phyloP scores from a whole-genome alignment of 208 protist species.

The Crithidia expoeki region DNA sequence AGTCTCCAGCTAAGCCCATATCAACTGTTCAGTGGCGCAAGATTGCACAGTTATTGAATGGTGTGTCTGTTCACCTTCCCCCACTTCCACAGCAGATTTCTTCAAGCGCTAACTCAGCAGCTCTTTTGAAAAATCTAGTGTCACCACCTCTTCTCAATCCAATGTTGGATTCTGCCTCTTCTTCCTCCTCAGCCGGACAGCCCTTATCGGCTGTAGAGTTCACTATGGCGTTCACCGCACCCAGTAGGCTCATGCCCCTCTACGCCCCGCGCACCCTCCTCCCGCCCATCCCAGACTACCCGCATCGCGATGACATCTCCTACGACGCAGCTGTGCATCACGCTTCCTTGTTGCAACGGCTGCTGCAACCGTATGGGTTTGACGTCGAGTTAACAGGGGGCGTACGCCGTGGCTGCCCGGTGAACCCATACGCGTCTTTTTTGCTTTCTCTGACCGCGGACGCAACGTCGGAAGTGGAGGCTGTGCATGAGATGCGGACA shows the following conservation, averaged over 20 bases:
- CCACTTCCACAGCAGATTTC: not conserved
- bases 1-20: not conserved
- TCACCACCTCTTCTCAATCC: no score
- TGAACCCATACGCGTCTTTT: conserved; percentile 32
- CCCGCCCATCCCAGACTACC: conserved; percentile 5
- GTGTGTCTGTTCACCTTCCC: not conserved
- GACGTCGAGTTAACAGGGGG: conserved; percentile 47
- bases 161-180: no score
- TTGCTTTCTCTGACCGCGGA: conserved; percentile 44
- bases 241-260: conserved; percentile 34
- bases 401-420: conserved; percentile 58
- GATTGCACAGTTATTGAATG: not conserved
- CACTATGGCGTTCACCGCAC: conserved; percentile 19
- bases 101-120: no score
- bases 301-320: conserved; percentile 43
- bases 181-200: not conserved
- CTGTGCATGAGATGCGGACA: conserved; percentile 2
- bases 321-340: conserved; percentile 70
- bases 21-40: not conserved
- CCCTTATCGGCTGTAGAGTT: no score
- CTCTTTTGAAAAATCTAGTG: not conserved
- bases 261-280: conserved; percentile 42
- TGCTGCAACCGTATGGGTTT: conserved; percentile 52
- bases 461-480: conserved; percentile 32
- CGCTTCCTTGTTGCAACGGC: conserved; percentile 26